phyloP scores from a whole-genome alignment of 2,329 filamentous ascomycete species.

The Simplicillium sp. region DNA sequence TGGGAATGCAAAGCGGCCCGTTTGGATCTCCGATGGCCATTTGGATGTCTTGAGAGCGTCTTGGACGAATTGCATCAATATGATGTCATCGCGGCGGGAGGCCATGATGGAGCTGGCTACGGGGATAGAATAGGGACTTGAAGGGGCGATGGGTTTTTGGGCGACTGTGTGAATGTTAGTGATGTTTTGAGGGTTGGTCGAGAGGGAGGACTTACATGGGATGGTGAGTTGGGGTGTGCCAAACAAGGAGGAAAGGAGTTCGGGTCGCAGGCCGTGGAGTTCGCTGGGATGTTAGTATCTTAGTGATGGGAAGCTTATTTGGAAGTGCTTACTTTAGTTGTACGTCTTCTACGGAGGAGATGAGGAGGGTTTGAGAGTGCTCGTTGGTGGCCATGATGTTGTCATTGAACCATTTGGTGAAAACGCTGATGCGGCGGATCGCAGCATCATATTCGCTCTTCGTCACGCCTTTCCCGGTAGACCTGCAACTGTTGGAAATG shows the following conservation, averaged over 20 bases:
- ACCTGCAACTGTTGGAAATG: constrained; percentile 10
- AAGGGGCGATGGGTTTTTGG: constrained; percentile 18
- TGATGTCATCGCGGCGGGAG: constrained; percentile 14
- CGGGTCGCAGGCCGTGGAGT: constrained; percentile 13
- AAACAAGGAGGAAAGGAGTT: constrained; percentile 18
- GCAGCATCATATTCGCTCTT: constrained; percentile 14
- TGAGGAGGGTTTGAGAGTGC: no score
- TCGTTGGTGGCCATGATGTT: constrained; percentile 12
- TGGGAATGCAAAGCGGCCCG: constrained; percentile 20
- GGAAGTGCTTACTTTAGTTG: constrained; percentile 1
- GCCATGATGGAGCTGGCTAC: constrained; percentile 21
- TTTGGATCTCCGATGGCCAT: constrained; percentile 18
- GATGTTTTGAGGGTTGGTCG: neutral
- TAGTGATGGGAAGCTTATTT: constrained; percentile 6
- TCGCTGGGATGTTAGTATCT: neutral
- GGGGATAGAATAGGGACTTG: constrained; percentile 14
- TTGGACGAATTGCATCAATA: constrained; percentile 17
- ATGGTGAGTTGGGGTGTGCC: constrained; percentile 20
- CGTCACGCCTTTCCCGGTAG: constrained; percentile 12
- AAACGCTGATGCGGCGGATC: constrained; percentile 14
- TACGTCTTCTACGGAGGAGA: neutral
- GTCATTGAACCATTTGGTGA: constrained; percentile 21
- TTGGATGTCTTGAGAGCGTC: constrained; percentile 15
- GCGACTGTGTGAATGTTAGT: constrained; percentile 13
- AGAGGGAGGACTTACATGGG: constrained; percentile 20